Conservation (phyloP, 2,329 filamentous ascomycete species). For the Chrysosporium queenslandicum region DNA sequence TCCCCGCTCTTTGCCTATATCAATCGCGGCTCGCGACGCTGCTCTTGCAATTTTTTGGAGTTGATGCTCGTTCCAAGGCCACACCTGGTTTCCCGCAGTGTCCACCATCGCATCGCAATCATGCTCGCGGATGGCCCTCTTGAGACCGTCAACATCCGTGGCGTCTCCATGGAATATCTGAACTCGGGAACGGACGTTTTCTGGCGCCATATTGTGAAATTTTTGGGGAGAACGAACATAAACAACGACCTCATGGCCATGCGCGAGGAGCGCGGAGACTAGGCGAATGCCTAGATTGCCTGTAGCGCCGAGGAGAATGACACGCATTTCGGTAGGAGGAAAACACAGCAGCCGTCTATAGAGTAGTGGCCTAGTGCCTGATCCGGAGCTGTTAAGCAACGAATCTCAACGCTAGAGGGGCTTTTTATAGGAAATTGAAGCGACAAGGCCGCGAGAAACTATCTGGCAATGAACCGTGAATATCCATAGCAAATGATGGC, state of each 20-base stretch:
- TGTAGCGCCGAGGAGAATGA: slow-evolving; percentile 34
- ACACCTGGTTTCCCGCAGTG: slow-evolving; percentile 33
- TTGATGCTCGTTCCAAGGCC: slow-evolving; percentile 30
- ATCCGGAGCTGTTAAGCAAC: too few relatives aligned
- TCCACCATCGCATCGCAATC: slow-evolving; percentile 35
- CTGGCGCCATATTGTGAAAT: slow-evolving; percentile 29
- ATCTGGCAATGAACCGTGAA: too few relatives aligned
- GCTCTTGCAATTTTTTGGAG: slow-evolving; percentile 29
- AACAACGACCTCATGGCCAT: slow-evolving; percentile 31
- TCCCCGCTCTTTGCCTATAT: slow-evolving; percentile 27
- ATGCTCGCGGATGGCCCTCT: slow-evolving; percentile 28
- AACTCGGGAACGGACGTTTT: slow-evolving; percentile 25
- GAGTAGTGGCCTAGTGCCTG: too few relatives aligned
- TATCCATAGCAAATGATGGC: too few relatives aligned
- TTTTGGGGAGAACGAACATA: slow-evolving; percentile 35
- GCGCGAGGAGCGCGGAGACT: slow-evolving; percentile 27
- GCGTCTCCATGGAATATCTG: slow-evolving; percentile 33
- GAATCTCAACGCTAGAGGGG: too few relatives aligned
- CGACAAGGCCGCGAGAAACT: too few relatives aligned
- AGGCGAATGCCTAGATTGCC: slow-evolving; percentile 33
- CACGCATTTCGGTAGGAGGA: slow-evolving; percentile 26
- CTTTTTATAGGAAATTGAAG: too few relatives aligned
- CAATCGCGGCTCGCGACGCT: slow-evolving; percentile 27
- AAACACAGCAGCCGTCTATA: not conserved
- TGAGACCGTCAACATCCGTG: slow-evolving; percentile 28